Evolutionary conservation across 208 protist species (phyloP).

Genomic region (Spongospora subterranea): DNA sequence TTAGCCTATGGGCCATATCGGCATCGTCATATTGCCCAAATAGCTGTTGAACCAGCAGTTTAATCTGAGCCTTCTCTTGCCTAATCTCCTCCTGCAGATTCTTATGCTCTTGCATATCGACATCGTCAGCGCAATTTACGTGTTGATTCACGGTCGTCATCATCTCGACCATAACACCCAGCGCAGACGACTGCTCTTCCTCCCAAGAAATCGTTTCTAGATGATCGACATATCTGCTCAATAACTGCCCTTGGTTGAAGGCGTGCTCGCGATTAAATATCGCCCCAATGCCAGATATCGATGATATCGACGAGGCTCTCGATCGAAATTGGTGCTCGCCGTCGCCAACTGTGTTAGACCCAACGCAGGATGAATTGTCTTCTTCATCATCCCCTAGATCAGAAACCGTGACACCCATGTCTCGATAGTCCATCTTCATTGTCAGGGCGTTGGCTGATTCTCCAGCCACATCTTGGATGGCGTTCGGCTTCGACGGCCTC

Average conservation of each 20-base stretch:
- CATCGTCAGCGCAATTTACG: neutral
- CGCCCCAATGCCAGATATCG: neutral
- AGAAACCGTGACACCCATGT: neutral
- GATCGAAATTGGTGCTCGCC: neutral
- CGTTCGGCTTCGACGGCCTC: neutral
- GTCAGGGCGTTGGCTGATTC: neutral
- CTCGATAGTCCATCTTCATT: neutral
- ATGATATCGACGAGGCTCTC: neutral
- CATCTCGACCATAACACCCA: slow-evolving; percentile 18
- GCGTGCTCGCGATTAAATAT: slow-evolving; percentile 25
- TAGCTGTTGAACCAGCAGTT: slow-evolving; percentile 38
- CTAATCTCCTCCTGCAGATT: neutral
- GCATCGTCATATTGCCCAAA: slow-evolving; percentile 30
- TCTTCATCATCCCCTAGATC: neutral
- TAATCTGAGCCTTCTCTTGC: slow-evolving; percentile 28
- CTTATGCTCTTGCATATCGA: neutral
- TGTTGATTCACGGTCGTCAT: neutral
- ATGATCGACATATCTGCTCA: neutral
- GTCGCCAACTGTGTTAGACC: too few relatives aligned
- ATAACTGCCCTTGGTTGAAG: neutral
- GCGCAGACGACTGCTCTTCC: neutral
- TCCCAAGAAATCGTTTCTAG: slow-evolving; percentile 30
- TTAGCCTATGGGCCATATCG: slow-evolving; percentile 14
- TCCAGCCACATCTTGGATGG: neutral
- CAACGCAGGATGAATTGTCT: too few relatives aligned